Evolutionary conservation across 495 filamentous ascomycete genomes (phyloP), one percentile per base, ranked within the genome.

Genomic region (Aspergillus baeticus): DNA sequence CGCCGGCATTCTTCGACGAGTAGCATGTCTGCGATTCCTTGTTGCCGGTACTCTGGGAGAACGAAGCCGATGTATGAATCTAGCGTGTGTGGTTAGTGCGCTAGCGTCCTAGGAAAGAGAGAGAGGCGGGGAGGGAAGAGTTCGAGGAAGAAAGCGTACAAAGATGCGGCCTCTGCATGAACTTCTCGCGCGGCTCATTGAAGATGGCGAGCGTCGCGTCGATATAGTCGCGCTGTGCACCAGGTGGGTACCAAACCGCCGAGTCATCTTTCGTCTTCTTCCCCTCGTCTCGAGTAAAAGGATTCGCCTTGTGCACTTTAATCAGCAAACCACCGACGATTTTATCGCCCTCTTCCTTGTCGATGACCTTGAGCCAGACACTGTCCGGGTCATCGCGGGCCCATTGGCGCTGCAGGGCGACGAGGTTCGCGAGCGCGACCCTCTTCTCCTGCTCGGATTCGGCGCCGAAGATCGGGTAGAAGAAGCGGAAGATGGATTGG

Each of bases 401-500:
- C 45, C 45, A 49, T 20, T 49, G 45, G 0, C 45, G 45, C 14
- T 49, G 29, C 10, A 49, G 18, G 15, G 35, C 26, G n/a, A 49
- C 45, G 13, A 49, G 45, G 7, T 49, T 49, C 10, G 3, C 17
- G 14, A 49, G 33, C 5, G 45, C 45, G 29, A 20, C 2, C 13
- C 15, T 17, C 33, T 49, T 49, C 6, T 49, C 45, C 7, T 5
- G 6, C 7, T n/a, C 26, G 10, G 45, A 21, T 29, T 49, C 45
- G 15, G 20, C 10, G 45, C 45, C 45, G 45, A 49, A 49, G 26
- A 49, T 49, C 26, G 45, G 45, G 45, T 49, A 49, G 37, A 33
- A 35, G 26, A 53, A 53, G 4, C 50, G 50, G 37, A 43, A 42
- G 50, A 53, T 53, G 4, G 37, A 33, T n/a, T 53, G 50, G 15